These are phyloP conservation scores for Penicillium taxi DNA, from an alignment of 495 filamentous ascomycete species.

Conservation along the genomic window DNA sequence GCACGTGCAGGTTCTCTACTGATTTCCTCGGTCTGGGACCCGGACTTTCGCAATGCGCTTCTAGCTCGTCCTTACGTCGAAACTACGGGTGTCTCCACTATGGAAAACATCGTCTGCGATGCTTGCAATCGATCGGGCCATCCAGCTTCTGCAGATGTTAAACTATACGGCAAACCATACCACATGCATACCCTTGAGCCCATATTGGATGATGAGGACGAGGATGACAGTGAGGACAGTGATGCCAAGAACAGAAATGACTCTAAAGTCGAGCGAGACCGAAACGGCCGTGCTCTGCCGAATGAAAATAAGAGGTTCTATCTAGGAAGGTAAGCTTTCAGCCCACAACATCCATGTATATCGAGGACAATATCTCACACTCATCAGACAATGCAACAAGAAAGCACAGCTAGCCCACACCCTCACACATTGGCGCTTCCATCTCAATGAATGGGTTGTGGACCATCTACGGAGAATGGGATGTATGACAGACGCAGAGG, in stretches of 20 bases:
- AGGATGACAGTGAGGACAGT: slow-evolving; percentile 30
- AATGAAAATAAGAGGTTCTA: slow-evolving; percentile 32
- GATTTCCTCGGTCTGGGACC: slow-evolving; percentile 64
- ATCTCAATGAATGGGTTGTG: slow-evolving; percentile 63
- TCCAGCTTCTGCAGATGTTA: slow-evolving; percentile 53
- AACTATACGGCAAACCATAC: slow-evolving; percentile 63
- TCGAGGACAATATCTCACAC: too few species aligned
- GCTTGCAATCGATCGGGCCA: slow-evolving; percentile 69
- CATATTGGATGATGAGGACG: slow-evolving; percentile 33
- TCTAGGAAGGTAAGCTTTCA: slow-evolving; percentile 35
- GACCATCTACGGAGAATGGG: slow-evolving; percentile 50
- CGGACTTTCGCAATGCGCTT: slow-evolving; percentile 55
- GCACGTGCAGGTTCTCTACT: slow-evolving; percentile 65
- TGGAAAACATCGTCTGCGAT: slow-evolving; percentile 50
- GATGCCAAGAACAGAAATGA: slow-evolving; percentile 17
- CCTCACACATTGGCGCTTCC: slow-evolving; percentile 67
- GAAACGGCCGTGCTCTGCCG: slow-evolving; percentile 28
- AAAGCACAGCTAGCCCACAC: slow-evolving; percentile 65
- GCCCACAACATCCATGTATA: too few species aligned
- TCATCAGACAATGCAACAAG: slow-evolving; percentile 48
- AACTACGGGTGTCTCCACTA: slow-evolving; percentile 26
- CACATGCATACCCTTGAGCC: slow-evolving; percentile 60
- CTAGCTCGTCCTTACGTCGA: slow-evolving; percentile 53
- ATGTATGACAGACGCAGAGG: slow-evolving; percentile 41
- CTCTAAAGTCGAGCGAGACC: slow-evolving; percentile 14